phyloP scores from a whole-genome alignment of 1,284 basidiomycete species.

The Fomitopsis betulina region DNA sequence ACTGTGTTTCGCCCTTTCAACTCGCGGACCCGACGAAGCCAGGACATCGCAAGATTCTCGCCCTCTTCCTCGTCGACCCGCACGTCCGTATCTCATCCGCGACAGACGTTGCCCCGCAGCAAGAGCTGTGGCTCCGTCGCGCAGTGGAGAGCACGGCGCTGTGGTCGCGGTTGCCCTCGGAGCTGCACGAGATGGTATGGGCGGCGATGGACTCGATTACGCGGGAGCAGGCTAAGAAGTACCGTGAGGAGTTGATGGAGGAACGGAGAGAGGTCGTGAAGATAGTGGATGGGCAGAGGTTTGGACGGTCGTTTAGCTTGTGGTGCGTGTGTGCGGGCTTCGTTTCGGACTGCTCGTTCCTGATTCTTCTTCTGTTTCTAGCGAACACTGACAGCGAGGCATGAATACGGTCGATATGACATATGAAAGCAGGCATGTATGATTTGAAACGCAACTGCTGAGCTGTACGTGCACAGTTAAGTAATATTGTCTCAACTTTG shows the following conservation, averaged over 20 bases:
- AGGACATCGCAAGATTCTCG: slow-evolving; percentile 30
- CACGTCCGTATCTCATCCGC: slow-evolving; percentile 12
- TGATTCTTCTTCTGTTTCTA: neutral
- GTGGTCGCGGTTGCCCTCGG: neutral
- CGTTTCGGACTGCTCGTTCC: neutral
- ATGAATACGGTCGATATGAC: too few relatives aligned
- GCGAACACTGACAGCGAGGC: neutral
- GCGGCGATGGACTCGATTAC: neutral
- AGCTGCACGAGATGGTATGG: neutral
- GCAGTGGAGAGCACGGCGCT: neutral
- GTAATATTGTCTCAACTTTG: too few relatives aligned
- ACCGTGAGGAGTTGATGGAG: neutral
- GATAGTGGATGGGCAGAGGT: neutral
- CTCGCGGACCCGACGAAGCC: slow-evolving; percentile 25
- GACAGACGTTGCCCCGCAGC: slow-evolving; percentile 16
- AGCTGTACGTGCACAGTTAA: too few relatives aligned
- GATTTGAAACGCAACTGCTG: too few relatives aligned
- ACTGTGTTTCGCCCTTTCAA: slow-evolving; percentile 29
- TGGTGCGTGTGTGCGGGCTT: neutral
- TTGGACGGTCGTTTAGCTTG: neutral
- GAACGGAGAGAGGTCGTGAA: neutral
- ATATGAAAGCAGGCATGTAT: too few relatives aligned
- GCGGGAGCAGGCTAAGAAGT: neutral
- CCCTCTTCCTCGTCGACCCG: slow-evolving; percentile 31
- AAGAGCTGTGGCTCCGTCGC: slow-evolving; percentile 10